Conservation (phyloP, 371 early-diverging fungal species). For the Actinomortierella ambigua region DNA sequence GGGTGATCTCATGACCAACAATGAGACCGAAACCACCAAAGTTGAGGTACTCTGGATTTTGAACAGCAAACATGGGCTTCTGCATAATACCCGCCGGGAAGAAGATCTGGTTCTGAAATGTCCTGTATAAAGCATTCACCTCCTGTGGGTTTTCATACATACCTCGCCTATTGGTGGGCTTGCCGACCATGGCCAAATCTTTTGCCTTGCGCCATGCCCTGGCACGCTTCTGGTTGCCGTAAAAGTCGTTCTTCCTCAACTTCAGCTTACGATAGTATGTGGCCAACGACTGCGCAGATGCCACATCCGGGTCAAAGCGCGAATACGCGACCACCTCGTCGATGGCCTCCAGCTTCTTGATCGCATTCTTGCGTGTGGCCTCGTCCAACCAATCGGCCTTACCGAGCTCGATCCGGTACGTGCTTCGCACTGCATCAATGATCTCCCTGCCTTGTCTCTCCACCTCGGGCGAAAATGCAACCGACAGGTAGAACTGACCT, state of each 20-base stretch:
- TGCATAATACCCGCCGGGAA: conserved; percentile 69
- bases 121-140: conserved; percentile 69
- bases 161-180: conserved; percentile 49
- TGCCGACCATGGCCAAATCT: conserved; percentile 16
- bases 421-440: conserved; percentile 48
- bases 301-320: conserved; percentile 50
- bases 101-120: conserved; percentile 60
- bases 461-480: conserved; percentile 46
- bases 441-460: conserved; percentile 44
- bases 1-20: conserved; percentile 68
- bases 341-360: conserved; percentile 51
- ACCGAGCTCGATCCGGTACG: conserved; percentile 50
- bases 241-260: conserved; percentile 44
- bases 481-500: conserved; percentile 60
- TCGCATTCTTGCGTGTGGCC: conserved; percentile 50
- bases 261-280: conserved; percentile 49
- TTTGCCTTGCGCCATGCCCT: conserved; percentile 32
- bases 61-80: conserved; percentile 52
- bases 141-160: conserved; percentile 65
- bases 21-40: conserved; percentile 66
- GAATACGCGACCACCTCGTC: conserved; percentile 58
- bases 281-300: conserved; percentile 47
- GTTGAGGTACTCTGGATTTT: conserved; percentile 57
- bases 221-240: conserved; percentile 48
- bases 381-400: conserved; percentile 60